Percentiles rank a stretch among this genome's conserved stretches.
Evolutionary conservation across 331 rosid genomes (phyloP).

Genomic region (Malus hybrid): DNA sequence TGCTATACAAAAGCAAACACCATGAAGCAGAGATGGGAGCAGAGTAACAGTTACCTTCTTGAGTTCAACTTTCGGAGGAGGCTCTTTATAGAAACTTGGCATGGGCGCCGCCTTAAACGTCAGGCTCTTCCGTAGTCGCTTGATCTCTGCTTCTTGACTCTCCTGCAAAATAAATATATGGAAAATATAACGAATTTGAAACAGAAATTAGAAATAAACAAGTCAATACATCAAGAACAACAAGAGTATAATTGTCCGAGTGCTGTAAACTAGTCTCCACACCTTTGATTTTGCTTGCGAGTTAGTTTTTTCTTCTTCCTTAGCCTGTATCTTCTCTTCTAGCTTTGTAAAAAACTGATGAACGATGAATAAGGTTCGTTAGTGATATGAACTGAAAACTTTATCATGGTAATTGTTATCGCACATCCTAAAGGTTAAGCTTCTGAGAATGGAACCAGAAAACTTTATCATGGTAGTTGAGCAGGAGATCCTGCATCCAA

Average conservation of each 20-base stretch:
- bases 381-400: not conserved
- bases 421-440: not conserved
- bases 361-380: constrained; percentile 4
- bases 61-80: constrained; percentile 77
- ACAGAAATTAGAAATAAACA: not conserved
- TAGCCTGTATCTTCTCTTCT: constrained; percentile 92
- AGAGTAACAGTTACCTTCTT: constrained; percentile 55
- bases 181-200: not conserved
- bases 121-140: constrained; percentile 72
- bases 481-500: not conserved
- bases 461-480: not conserved
- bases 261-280: not conserved
- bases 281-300: constrained; percentile 90
- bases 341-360: constrained; percentile 79
- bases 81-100: constrained; percentile 95
- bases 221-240: not conserved
- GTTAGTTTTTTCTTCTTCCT: constrained; percentile 73
- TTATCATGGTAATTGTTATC: not conserved
- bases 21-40: not conserved
- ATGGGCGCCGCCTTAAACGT: constrained; percentile 87
- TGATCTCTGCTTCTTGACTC: constrained; percentile 80
- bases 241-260: not conserved
- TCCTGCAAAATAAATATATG: constrained; percentile 44
- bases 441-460: not conserved
- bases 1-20: not conserved